Evolutionary conservation across 2,329 filamentous ascomycete species (phyloP), one percentile per base, ranked within the genome.

Genomic region (Fusarium avenaceum): DNA sequence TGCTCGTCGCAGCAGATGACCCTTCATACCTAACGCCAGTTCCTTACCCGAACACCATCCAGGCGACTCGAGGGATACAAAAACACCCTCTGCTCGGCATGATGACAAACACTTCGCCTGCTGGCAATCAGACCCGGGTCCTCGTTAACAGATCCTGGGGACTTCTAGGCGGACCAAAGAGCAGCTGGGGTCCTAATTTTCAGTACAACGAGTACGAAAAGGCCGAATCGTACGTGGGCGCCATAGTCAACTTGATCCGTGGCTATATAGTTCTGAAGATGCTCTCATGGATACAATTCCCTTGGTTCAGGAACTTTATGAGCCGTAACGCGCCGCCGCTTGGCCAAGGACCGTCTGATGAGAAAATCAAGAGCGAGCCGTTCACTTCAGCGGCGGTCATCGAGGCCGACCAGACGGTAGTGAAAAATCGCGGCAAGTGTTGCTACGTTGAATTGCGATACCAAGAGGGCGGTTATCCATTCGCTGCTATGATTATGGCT

Each of bases 141-240:
- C 44, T 46, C 26, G 30, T 46, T 15, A 46, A 46, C 26, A 32
- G 44, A 20, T 46, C 44, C 9, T 46, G 44, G 44, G 44, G 44
- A 14, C 44, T 46, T 19, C 44, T 46, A 7, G 44, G 44, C 4
- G 44, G 44, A 3, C 44, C 44, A 7, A 32, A 32, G 26, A 22
- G 44, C 26, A 46, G 26, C 28, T 46, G 44, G 44, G 44, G 44
- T 10, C 44, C 44, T 24, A 46, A 46, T 15, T 46, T 46, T 26
- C 26, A 46, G 17, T 46, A 46, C 15, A 46, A 46, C 44, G 44
- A 46, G 44, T 46, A 46, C n/a, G 44, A 46, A 19, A 46, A 11
- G 9, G 44, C 44, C 14, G 7, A 20, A 7, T 46, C 44, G 14
- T 46, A 46, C 44, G 3, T 46, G 26, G 44, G 17, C 22, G 44